Evolutionary conservation across 2,329 filamentous ascomycete species (phyloP).

Genomic region (Fusarium oxysporum): DNA sequence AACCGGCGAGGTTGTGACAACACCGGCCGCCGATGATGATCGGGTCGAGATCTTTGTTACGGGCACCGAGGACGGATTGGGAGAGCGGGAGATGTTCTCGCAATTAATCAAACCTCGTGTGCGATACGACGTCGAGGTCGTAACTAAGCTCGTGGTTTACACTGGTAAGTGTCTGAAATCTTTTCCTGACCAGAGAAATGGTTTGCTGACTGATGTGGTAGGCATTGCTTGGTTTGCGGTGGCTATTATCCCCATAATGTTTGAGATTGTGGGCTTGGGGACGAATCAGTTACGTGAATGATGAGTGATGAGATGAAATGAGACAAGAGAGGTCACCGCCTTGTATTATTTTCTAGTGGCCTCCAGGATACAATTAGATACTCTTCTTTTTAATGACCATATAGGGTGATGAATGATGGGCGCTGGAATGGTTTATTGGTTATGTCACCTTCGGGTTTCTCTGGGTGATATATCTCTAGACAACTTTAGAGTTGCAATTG

Average conservation of each 20-base stretch:
- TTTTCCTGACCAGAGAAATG: background rate
- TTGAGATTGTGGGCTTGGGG: slow-evolving; percentile 69
- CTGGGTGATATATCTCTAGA: slow-evolving; percentile 17
- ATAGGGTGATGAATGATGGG: slow-evolving; percentile 39
- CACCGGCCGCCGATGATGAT: slow-evolving; percentile 47
- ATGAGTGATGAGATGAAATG: slow-evolving; percentile 37
- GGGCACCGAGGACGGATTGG: slow-evolving; percentile 61
- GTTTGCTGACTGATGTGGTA: slow-evolving; percentile 49
- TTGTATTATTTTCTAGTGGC: slow-evolving; percentile 14
- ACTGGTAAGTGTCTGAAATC: slow-evolving; percentile 66
- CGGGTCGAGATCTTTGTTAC: slow-evolving; percentile 51
- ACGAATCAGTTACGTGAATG: slow-evolving; percentile 52
- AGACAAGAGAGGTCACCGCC: slow-evolving; percentile 2
- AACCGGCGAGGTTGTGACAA: slow-evolving; percentile 64
- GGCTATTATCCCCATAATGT: slow-evolving; percentile 78
- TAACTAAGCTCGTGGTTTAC: slow-evolving; percentile 97
- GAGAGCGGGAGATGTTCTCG: slow-evolving; percentile 85
- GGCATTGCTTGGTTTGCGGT: slow-evolving; percentile 87
- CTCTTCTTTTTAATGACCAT: slow-evolving; percentile 37
- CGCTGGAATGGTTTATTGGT: slow-evolving; percentile 32
- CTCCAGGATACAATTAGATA: slow-evolving; percentile 33
- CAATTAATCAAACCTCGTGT: slow-evolving; percentile 87
- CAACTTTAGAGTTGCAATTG: slow-evolving; percentile 17
- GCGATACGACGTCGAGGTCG: slow-evolving; percentile 97
- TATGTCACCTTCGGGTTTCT: slow-evolving; percentile 5